phyloP scores from a whole-genome alignment of 2,329 filamentous ascomycete species.

The Aspergillus fischeri region DNA sequence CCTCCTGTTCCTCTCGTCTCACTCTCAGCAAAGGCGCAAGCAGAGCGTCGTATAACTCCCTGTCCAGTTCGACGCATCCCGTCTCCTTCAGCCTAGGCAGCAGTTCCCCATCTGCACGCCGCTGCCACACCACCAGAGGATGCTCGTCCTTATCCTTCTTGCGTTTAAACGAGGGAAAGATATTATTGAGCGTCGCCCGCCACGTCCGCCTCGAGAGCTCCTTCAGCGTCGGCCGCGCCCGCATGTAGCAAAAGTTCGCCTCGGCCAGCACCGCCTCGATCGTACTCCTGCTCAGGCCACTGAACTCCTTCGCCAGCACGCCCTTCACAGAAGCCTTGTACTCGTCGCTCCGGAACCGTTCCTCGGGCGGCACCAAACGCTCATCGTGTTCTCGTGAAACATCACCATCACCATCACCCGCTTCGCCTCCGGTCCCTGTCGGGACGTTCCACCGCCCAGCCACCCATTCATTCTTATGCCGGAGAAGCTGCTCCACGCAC shows the following conservation, averaged over 20 bases:
- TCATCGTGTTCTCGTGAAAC: slow-evolving; percentile 8
- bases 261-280: slow-evolving; percentile 47
- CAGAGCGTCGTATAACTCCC: slow-evolving; percentile 37
- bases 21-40: slow-evolving; percentile 35
- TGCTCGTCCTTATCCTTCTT: slow-evolving; percentile 39
- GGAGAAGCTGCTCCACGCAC: slow-evolving; percentile 45
- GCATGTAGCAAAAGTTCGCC: slow-evolving; percentile 43
- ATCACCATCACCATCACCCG: slow-evolving; percentile 2
- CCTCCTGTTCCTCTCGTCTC: slow-evolving; percentile 34
- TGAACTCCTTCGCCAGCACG: slow-evolving; percentile 42
- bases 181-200: slow-evolving; percentile 41
- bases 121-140: slow-evolving; percentile 39
- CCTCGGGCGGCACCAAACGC: slow-evolving; percentile 33
- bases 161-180: slow-evolving; percentile 40
- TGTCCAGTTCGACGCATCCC: slow-evolving; percentile 41
- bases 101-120: slow-evolving; percentile 26
- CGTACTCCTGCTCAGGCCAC: slow-evolving; percentile 39
- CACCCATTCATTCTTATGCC: slow-evolving; percentile 45
- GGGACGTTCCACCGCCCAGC: slow-evolving; percentile 44
- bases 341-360: slow-evolving; percentile 41
- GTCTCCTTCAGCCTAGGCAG: slow-evolving; percentile 38
- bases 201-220: slow-evolving; percentile 43
- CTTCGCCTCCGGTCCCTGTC: slow-evolving; percentile 11
- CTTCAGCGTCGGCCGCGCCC: slow-evolving; percentile 41
- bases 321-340: slow-evolving; percentile 41